A percentile compares a stretch with the other conserved stretches of the same genome.
Conservation (phyloP, 2,329 filamentous ascomycete genomes). For the Botryosphaeria dothidea region DNA sequence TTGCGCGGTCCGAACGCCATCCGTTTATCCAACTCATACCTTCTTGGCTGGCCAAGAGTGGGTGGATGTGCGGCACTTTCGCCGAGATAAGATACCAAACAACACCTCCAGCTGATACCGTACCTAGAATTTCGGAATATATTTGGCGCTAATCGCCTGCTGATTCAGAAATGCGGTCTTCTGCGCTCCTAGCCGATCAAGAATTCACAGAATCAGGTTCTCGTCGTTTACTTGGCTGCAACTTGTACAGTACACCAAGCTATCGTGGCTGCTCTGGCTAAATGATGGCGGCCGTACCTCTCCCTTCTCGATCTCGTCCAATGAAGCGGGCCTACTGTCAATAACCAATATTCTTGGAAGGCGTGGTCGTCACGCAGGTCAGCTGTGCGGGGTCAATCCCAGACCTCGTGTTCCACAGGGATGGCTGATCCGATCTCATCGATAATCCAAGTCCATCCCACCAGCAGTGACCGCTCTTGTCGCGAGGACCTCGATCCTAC, state of each 20-base stretch:
- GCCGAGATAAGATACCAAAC: neutral
- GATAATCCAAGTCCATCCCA: conserved; percentile 18
- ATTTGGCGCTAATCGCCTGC: neutral
- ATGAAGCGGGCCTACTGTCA: neutral
- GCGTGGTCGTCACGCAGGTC: neutral
- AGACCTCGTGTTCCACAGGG: neutral
- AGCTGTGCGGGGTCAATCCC: neutral
- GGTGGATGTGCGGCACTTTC: neutral
- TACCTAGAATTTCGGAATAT: neutral
- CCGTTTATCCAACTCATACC: neutral
- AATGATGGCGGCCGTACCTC: too few species aligned
- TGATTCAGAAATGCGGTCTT: neutral
- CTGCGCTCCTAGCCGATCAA: neutral
- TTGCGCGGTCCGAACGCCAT: neutral
- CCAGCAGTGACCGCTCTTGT: conserved; percentile 64
- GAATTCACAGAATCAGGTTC: neutral
- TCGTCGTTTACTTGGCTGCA: neutral
- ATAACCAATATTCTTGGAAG: neutral
- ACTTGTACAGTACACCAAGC: neutral
- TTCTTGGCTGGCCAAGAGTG: conserved; percentile 1
- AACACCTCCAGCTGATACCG: neutral
- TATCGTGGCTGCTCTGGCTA: too few species aligned
- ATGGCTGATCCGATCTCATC: neutral
- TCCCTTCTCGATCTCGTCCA: neutral
- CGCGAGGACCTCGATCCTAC: conserved; percentile 70